Conservation (phyloP, 1,139 yeast species). For the Arxiozyma heterogenica region DNA sequence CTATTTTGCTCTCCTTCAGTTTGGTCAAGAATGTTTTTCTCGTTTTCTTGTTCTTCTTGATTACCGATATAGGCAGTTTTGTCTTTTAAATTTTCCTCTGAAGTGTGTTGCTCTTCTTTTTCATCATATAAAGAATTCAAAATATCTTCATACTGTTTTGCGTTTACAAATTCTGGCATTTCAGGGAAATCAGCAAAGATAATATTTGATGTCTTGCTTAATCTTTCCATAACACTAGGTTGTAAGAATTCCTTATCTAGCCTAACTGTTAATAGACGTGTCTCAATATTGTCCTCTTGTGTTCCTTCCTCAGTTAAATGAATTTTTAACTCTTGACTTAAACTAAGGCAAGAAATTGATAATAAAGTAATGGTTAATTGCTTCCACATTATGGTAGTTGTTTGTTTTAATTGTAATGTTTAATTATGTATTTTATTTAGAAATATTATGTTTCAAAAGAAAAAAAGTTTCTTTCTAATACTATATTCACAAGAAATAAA, state of each 20-base stretch:
- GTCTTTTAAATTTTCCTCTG: slow-evolving; percentile 6
- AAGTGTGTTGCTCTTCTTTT: slow-evolving; percentile 8
- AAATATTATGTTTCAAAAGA: background rate
- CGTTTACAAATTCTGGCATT: slow-evolving; percentile 20
- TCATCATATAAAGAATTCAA: slow-evolving; percentile 10
- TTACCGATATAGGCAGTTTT: slow-evolving; percentile 5
- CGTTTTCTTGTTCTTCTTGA: slow-evolving; percentile 17
- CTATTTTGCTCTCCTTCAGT: slow-evolving; percentile 8
- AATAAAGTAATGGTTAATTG: slow-evolving; percentile 7
- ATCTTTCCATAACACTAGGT: slow-evolving; percentile 13
- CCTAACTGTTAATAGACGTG: slow-evolving; percentile 13
- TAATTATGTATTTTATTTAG: background rate
- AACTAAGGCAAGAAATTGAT: slow-evolving; percentile 2
- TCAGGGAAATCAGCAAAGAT: slow-evolving; percentile 22
- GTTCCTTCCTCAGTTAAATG: slow-evolving; percentile 15
- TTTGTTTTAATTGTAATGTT: background rate
- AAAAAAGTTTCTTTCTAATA: background rate
- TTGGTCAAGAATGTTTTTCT: slow-evolving; percentile 10
- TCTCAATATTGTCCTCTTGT: slow-evolving; percentile 5
- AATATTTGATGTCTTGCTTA: slow-evolving; percentile 17
- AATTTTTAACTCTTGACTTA: slow-evolving; percentile 11
- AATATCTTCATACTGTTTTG: slow-evolving; percentile 15
- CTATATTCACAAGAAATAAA: background rate
- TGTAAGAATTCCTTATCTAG: slow-evolving; percentile 16
- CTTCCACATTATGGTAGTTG: slow-evolving; percentile 8